Evolutionary conservation across 192 early-diverging fungal species (phyloP), one percentile per base, ranked within the genome.

Genomic region (Entophlyctis luteolus): DNA sequence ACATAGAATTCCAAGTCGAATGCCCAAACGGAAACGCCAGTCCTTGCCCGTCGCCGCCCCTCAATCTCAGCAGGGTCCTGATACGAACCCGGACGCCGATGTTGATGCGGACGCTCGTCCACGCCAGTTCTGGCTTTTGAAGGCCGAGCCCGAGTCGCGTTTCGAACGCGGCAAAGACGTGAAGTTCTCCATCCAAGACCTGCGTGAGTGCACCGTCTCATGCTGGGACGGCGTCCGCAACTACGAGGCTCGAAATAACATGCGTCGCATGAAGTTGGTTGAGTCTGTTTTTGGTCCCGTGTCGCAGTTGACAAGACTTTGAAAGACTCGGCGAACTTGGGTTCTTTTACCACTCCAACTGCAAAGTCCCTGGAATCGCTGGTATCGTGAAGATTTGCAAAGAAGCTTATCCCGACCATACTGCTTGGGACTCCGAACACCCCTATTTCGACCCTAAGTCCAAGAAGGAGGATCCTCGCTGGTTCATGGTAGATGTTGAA

Each of bases 281-380:
- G 18, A 1, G 8, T 16, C 23, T 22, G 0, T 14, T 1, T 14
- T 14, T 14, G 29, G n/a, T 0, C 33, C 12, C 23, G 12, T 12
- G 10, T 23, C 0, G 12, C 50, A 12, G 50, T n/a, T 27, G 23
- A 2, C 55, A 35, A 8, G 6, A 33, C 1, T 3, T 16, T 35
- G 10, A 34, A 14, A 57, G 67, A 8, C 18, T 34, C 1, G 67
- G 67, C 37, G 67, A 69, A 37, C 14, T 48, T 10, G 36, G 85
- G 22, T 70, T 95, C 0, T 95, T 91, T 63, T 95, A 95, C 75
- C 91, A 93, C 59, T 91, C 90, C 8, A 95, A 92, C 67, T 91
- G 90, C 76, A 90, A 90, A 47, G 50, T 53, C 0, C 91, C 93
- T 3, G 93, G 93, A 1, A 79, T 95, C n/a, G 90, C 89, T 10